These are phyloP conservation scores for Lyophyllum decastes DNA, from an alignment of 768 basidiomycete genomes.

Conservation along the genomic window DNA sequence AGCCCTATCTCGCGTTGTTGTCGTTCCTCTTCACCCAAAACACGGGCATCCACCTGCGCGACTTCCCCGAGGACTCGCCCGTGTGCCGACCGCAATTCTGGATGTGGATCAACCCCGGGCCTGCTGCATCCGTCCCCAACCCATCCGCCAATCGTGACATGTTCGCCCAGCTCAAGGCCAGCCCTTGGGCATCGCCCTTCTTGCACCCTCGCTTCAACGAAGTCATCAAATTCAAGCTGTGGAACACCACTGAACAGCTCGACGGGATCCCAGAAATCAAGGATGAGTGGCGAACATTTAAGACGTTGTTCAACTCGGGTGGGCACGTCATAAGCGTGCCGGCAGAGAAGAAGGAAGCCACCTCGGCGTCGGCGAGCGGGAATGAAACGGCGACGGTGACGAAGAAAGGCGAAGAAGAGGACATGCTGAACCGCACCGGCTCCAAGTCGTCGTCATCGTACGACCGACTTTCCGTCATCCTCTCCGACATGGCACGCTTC, in stretches of 20 bases:
- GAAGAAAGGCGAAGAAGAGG: conserved; percentile 48
- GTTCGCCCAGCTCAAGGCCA: conserved; percentile 74
- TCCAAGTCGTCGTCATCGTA: conserved; percentile 87
- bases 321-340: conserved; percentile 72
- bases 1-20: conserved; percentile 89
- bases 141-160: conserved; percentile 79
- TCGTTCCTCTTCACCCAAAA: conserved; percentile 96
- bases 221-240: conserved; percentile 88
- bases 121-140: conserved; percentile 82
- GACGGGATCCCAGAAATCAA: conserved; percentile 85
- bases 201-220: conserved; percentile 86
- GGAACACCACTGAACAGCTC: conserved; percentile 97
- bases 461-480: conserved; percentile 87
- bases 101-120: conserved; percentile 96
- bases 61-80: conserved; percentile 39
- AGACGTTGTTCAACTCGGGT: conserved; percentile 84
- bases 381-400: conserved; percentile 54
- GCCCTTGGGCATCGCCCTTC: conserved; percentile 93
- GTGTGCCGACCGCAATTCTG: conserved; percentile 90
- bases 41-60: conserved; percentile 67
- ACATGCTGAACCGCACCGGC: conserved; percentile 73
- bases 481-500: conserved; percentile 97
- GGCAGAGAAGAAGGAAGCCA: conserved; percentile 33
- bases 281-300: conserved; percentile 81
- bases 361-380: conserved; percentile 38